phyloP scores from a whole-genome alignment of 352 stramenopile genomes.

The Phytophthora hybrid region DNA sequence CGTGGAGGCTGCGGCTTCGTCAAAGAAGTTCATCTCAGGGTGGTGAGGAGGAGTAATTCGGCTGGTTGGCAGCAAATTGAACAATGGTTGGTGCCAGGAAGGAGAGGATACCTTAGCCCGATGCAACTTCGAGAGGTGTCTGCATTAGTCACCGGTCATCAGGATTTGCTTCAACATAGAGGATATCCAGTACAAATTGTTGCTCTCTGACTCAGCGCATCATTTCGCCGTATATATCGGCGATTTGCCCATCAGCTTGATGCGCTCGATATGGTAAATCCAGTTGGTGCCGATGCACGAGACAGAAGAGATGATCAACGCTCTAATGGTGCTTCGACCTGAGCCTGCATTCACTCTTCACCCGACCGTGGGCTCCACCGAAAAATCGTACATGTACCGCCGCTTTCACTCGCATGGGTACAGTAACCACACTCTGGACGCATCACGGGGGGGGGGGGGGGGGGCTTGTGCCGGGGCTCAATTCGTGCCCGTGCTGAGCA shows the following conservation, averaged over 20 bases:
- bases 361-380: background rate
- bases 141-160: background rate
- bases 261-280: background rate
- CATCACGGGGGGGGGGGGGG: no score
- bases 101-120: background rate
- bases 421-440: background rate
- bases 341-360: no score
- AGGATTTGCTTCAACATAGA: background rate
- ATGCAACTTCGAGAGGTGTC: background rate
- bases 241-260: background rate
- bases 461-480: background rate
- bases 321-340: background rate
- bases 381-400: background rate
- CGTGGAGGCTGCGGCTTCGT: conserved; percentile 24
- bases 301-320: background rate
- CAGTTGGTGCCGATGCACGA: background rate
- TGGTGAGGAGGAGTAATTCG: background rate
- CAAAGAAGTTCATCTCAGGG: conserved; percentile 11
- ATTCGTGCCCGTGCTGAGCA: background rate
- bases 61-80: background rate
- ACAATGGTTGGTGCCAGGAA: conserved; percentile 3
- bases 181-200: background rate
- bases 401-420: background rate
- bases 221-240: background rate
- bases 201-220: background rate